Conservation (phyloP, 768 basidiomycete species). For the Tylopilus rubrobrunneus region DNA sequence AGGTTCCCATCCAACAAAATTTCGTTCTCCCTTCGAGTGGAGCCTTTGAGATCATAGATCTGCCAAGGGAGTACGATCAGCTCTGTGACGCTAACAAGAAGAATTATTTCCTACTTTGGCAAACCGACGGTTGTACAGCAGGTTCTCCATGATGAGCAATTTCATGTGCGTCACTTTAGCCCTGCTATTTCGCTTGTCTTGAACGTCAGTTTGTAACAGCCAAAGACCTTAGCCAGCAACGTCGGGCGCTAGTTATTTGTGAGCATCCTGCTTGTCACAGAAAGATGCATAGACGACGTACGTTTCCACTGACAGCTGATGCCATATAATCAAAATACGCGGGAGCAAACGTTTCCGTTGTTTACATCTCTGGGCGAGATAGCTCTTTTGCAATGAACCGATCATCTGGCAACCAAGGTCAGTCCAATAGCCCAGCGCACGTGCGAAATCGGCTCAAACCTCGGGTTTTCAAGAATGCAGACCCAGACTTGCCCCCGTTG, state of each 20-base stretch:
- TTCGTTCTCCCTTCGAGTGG: conserved; percentile 84
- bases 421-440: background rate
- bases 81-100: background rate
- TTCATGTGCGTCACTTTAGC: conserved; percentile 90
- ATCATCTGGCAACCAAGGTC: conserved; percentile 58
- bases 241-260: conserved; percentile 72
- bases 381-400: conserved; percentile 98
- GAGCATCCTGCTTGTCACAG: background rate
- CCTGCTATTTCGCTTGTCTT: conserved; percentile 58
- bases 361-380: conserved; percentile 84
- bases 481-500: conserved; percentile 93
- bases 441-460: conserved; percentile 45
- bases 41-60: conserved; percentile 98
- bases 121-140: conserved; percentile 91
- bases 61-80: conserved; percentile 27
- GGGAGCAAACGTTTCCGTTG: conserved; percentile 95
- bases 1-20: conserved; percentile 96
- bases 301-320: conserved; percentile 82
- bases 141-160: conserved; percentile 95
- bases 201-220: conserved; percentile 89
- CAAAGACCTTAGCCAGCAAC: conserved; percentile 88
- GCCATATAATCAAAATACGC: conserved; percentile 99
- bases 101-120: too few species aligned
- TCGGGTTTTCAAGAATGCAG: conserved; percentile 92
- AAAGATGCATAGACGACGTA: conserved; percentile 38